Evolutionary conservation across 345 rosid species (phyloP).

Genomic region (Populus tremula): DNA sequence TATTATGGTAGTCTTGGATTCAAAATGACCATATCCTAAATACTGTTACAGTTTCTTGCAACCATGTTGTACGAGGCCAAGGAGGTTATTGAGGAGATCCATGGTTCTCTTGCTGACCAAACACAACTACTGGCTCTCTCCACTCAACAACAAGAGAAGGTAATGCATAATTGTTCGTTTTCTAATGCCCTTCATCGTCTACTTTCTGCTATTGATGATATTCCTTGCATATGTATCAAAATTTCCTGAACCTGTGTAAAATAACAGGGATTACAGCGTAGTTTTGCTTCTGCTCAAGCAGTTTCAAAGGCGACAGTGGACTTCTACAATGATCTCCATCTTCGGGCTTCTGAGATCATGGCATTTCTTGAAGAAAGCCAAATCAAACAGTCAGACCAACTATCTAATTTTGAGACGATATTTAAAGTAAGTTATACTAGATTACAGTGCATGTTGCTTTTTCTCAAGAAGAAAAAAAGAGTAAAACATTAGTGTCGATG

Average conservation of each 20-base stretch:
- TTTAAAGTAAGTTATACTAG: slow-evolving; percentile 47
- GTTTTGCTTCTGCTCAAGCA: slow-evolving; percentile 55
- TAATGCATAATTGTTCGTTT: not conserved
- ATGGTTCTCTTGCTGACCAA: slow-evolving; percentile 59
- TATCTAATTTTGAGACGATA: slow-evolving; percentile 54
- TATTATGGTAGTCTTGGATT: not conserved
- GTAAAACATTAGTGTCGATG: not conserved
- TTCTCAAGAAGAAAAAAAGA: too few species aligned
- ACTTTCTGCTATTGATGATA: too few species aligned
- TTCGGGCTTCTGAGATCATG: slow-evolving; percentile 52
- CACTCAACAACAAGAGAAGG: slow-evolving; percentile 69
- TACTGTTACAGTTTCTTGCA: slow-evolving; percentile 53
- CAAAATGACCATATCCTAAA: not conserved
- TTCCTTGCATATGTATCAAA: too few species aligned
- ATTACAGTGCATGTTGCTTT: too few species aligned
- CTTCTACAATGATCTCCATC: slow-evolving; percentile 53
- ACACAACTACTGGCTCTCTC: slow-evolving; percentile 54
- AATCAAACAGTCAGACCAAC: slow-evolving; percentile 41
- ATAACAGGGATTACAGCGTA: slow-evolving; percentile 52
- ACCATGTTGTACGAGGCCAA: slow-evolving; percentile 50
- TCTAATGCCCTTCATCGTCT: too few species aligned
- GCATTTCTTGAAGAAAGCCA: slow-evolving; percentile 50
- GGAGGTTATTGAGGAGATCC: slow-evolving; percentile 47
- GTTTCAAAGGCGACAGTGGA: slow-evolving; percentile 57
- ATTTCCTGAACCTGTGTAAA: not conserved